Conservation (phyloP, 2,329 filamentous ascomycete genomes). For the Neurospora sp. region DNA sequence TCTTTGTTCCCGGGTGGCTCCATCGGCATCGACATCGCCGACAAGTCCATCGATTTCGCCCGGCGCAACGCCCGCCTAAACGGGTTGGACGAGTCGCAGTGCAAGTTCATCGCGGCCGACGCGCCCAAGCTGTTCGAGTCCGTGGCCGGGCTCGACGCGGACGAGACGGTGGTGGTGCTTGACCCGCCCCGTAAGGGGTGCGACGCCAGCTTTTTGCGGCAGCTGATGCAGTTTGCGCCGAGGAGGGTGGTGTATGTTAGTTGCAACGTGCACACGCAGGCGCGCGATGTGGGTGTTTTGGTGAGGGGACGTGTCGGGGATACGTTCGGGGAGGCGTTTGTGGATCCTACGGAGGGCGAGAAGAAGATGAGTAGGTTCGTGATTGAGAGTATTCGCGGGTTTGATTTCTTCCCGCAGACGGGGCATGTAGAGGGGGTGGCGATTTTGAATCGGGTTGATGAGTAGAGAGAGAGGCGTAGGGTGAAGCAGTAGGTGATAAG, state of each 20-base stretch:
- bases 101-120: constrained; percentile 82
- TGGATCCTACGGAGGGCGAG: constrained; percentile 17
- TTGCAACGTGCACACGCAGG: constrained; percentile 99
- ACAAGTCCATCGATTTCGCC: constrained; percentile 68
- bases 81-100: constrained; percentile 54
- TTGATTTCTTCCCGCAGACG: constrained; percentile 95
- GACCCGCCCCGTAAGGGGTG: constrained; percentile 97
- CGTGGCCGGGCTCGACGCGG: constrained; percentile 56
- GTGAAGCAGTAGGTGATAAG: too few species aligned
- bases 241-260: constrained; percentile 74
- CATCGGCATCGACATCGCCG: constrained; percentile 84
- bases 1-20: constrained; percentile 71
- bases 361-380: constrained; percentile 51
- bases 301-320: constrained; percentile 54
- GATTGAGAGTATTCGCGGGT: constrained; percentile 84
- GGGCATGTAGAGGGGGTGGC: constrained; percentile 61
- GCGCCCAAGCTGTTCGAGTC: constrained; percentile 72
- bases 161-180: constrained; percentile 86
- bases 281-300: constrained; percentile 79
- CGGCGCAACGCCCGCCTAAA: constrained; percentile 72
- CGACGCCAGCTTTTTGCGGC: constrained; percentile 71
- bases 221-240: constrained; percentile 71
- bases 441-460: constrained; percentile 49
- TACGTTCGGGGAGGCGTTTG: constrained; percentile 18
- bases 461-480: constrained; percentile 3